These are phyloP conservation scores for Calophaca sinica DNA, from an alignment of 306 rosid species.

Conservation along the genomic window DNA sequence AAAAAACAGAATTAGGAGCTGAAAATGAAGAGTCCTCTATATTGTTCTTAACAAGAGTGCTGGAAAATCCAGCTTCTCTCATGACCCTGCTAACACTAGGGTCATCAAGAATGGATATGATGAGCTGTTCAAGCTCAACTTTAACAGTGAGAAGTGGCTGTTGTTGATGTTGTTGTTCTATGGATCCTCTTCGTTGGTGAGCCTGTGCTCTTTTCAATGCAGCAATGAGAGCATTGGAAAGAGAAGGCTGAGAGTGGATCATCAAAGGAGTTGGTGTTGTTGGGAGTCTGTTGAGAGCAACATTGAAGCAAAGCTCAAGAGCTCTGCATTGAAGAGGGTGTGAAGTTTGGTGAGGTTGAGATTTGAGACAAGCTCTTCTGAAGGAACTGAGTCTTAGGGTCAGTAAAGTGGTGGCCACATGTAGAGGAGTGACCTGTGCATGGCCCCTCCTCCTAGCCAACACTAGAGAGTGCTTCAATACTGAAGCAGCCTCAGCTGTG, in stretches of 20 bases:
- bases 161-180: conserved; percentile 77
- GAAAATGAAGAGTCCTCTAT: conserved; percentile 67
- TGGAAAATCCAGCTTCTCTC: conserved; percentile 97
- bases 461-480: conserved; percentile 86
- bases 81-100: conserved; percentile 97
- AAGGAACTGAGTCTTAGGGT: conserved; percentile 65
- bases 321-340: conserved; percentile 78
- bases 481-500: conserved; percentile 98
- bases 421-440: conserved; percentile 96
- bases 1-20: conserved; percentile 54
- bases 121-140: conserved; percentile 92
- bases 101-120: conserved; percentile 90
- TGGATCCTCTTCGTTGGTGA: conserved; percentile 91
- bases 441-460: conserved; percentile 88
- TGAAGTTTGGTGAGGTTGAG: conserved; percentile 54
- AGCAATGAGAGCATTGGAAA: conserved; percentile 94
- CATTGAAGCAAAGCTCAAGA: conserved; percentile 97
- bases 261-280: conserved; percentile 67
- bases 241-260: conserved; percentile 76
- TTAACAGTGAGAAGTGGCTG: conserved; percentile 72
- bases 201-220: conserved; percentile 95
- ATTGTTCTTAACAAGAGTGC: conserved; percentile 77
- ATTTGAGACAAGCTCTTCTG: conserved; percentile 75
- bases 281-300: conserved; percentile 91
- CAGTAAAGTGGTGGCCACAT: conserved; percentile 84